Conservation (phyloP, 768 basidiomycete species). For the Austroboletus eburneus region DNA sequence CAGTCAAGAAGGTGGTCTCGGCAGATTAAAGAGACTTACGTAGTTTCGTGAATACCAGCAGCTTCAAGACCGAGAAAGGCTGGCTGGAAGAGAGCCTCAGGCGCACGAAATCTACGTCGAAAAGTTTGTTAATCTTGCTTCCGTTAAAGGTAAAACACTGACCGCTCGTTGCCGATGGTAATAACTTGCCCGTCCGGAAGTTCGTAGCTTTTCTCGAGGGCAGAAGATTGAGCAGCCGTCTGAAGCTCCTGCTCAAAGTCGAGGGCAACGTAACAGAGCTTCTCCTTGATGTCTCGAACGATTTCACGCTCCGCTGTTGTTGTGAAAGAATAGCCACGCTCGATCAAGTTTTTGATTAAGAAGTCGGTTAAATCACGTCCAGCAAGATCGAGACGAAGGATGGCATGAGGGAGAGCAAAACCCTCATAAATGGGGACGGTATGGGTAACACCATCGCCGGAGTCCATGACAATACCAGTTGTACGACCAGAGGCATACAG, state of each 20-base stretch:
- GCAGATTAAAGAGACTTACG: conserved; percentile 30
- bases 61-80: conserved; percentile 67
- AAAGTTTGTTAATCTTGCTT: neutral
- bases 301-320: conserved; percentile 93
- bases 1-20: neutral
- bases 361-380: conserved; percentile 89
- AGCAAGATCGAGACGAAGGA: conserved; percentile 86
- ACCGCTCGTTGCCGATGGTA: conserved; percentile 72
- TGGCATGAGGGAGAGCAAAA: conserved; percentile 90
- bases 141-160: conserved; percentile 5
- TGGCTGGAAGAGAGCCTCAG: conserved; percentile 58
- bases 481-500: conserved; percentile 93
- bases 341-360: conserved; percentile 80
- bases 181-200: conserved; percentile 93
- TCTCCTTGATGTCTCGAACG: conserved; percentile 93
- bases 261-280: conserved; percentile 89
- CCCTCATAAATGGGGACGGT: conserved; percentile 97
- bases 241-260: conserved; percentile 94
- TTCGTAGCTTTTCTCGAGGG: conserved; percentile 91
- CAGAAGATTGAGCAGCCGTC: conserved; percentile 84
- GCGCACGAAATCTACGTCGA: conserved; percentile 46
- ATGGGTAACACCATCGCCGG: conserved; percentile 95
- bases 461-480: conserved; percentile 92
- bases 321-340: conserved; percentile 92
- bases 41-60: conserved; percentile 76